These are phyloP conservation scores for Davidsoniella eucalypti DNA, from an alignment of 2,329 filamentous ascomycete species.

Conservation along the genomic window DNA sequence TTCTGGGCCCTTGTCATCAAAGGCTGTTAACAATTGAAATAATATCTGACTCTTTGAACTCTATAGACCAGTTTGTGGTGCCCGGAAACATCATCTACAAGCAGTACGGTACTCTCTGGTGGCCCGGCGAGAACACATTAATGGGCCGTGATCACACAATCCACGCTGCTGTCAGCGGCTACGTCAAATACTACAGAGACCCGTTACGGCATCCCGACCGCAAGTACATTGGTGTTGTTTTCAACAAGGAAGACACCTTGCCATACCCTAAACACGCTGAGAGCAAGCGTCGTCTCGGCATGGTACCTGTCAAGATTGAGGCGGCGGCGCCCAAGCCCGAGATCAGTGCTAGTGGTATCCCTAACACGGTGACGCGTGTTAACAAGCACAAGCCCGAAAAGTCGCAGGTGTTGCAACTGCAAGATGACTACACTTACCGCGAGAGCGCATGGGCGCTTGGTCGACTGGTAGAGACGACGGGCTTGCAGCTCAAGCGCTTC, in stretches of 20 bases:
- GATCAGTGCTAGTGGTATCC: constrained; percentile 30
- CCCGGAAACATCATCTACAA: constrained; percentile 97
- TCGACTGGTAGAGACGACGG: constrained; percentile 34
- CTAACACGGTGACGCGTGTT: constrained; percentile 29
- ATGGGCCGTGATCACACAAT: constrained; percentile 97
- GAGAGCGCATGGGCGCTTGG: constrained; percentile 46
- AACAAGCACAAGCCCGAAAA: constrained; percentile 25
- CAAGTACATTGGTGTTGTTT: constrained; percentile 88
- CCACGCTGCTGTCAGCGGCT: constrained; percentile 68
- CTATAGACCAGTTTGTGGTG: constrained; percentile 72
- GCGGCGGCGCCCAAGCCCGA: constrained; percentile 21
- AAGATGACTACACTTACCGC: constrained; percentile 39
- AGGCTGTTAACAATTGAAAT: background rate
- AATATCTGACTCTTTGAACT: background rate
- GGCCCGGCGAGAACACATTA: constrained; percentile 83
- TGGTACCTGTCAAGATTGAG: constrained; percentile 34
- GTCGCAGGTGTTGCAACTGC: constrained; percentile 31
- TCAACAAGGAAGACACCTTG: constrained; percentile 64
- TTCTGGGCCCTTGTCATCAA: background rate
- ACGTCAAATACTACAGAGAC: constrained; percentile 94
- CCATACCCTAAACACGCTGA: constrained; percentile 61
- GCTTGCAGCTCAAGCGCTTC: constrained; percentile 32
- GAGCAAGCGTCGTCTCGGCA: constrained; percentile 58
- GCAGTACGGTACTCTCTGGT: constrained; percentile 89
- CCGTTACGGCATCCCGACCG: constrained; percentile 65